Evolutionary conservation across 352 stramenopile species (phyloP), one percentile per base, ranked within the genome.

Genomic region (Pythium myriotylum): DNA sequence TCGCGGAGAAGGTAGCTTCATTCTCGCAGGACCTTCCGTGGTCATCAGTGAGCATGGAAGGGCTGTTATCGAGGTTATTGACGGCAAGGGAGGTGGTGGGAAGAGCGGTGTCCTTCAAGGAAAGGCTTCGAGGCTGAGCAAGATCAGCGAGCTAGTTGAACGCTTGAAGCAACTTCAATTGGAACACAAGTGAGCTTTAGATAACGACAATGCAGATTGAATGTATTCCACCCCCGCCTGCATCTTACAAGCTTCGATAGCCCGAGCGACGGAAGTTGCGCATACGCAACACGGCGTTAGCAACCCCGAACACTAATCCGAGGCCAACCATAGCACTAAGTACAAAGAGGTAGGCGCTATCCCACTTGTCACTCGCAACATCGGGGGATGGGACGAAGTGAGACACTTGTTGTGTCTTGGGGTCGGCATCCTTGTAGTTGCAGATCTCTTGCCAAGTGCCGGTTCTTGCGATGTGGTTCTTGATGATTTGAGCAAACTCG

Each of bases 391-490:
- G 53, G 4, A 64, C 51, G 20, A 62, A 43, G 29, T 70, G 62
- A 43, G 68, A 45, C 8, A 71, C 52, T 43, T 68, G 65, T 5
- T 62, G 24, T 14, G 59, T 32, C 2, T 69, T 66, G 22, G 32
- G 39, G 65, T 65, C 43, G 0, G 52, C 59, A 26, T 55, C 47
- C 10, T 81, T 53, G 67, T 92, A 95, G 54, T 86, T 76, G 61
- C 86, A 95, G 60, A 95, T 95, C 41, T 84, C 65, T 55, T 95
- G 68, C 86, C 86, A 95, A 33, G 81, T 91, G 27, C 84, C 86
- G 1, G 86, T 95, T 46, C 52, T 65, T 22, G 70, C 65, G 26
- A 91, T 76, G 72, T 95, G 86, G 42, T 49, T 75, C 35, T 54
- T 70, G 46, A 95, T 88, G 62, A 95, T 95, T 14, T 59, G 33